Conservation (phyloP, 1,139 yeast species). For the Hansenula sp. region DNA sequence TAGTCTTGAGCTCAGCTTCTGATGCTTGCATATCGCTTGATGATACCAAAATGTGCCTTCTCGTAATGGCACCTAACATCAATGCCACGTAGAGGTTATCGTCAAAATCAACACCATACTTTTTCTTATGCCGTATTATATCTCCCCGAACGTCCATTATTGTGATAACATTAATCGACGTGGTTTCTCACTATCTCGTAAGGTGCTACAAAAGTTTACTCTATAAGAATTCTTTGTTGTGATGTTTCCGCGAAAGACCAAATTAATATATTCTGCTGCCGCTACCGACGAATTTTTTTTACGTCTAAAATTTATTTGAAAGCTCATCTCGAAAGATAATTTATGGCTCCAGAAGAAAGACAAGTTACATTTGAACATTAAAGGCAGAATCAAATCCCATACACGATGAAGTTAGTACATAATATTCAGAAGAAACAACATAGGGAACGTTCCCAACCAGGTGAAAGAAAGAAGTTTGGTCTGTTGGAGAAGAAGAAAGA, state of each 20-base stretch:
- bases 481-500: constrained; percentile 94
- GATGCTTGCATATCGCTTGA: constrained; percentile 14
- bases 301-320: too few relatives aligned
- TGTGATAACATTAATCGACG: too few relatives aligned
- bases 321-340: background rate
- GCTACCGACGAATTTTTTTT: background rate
- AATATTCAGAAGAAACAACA: constrained; percentile 95
- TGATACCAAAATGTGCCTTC: constrained; percentile 24
- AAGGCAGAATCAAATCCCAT: background rate
- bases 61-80: constrained; percentile 20
- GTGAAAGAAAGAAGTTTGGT: constrained; percentile 70
- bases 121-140: background rate
- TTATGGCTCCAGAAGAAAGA: too few relatives aligned
- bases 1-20: constrained; percentile 14
- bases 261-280: background rate
- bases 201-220: background rate
- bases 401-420: constrained; percentile 71
- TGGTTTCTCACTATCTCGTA: background rate
- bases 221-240: background rate
- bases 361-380: too few relatives aligned
- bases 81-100: constrained; percentile 17
- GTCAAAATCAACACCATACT: constrained; percentile 9
- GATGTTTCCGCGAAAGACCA: background rate
- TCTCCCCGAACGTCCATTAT: background rate
- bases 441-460: constrained; percentile 85